phyloP scores from a whole-genome alignment of 768 basidiomycete genomes.

The Pisolithus marmoratus region DNA sequence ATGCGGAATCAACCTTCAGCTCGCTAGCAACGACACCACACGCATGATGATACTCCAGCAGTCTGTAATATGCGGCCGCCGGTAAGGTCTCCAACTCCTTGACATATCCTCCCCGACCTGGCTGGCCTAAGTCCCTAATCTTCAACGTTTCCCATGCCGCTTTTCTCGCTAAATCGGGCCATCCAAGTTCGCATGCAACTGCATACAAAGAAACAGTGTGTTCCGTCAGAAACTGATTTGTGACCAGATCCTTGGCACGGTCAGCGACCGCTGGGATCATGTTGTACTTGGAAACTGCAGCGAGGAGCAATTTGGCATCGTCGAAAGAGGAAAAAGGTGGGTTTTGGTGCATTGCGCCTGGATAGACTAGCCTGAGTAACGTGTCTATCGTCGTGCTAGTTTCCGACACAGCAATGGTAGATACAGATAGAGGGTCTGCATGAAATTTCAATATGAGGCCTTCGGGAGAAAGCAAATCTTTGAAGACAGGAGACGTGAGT shows the following conservation, averaged over 20 bases:
- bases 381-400: conserved; percentile 27
- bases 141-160: conserved; percentile 20
- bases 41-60: conserved; percentile 36
- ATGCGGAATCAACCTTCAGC: neutral
- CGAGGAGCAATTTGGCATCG: conserved; percentile 8
- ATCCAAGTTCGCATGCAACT: conserved; percentile 18
- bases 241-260: conserved; percentile 9
- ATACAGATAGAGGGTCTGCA: conserved; percentile 14
- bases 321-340: conserved; percentile 5
- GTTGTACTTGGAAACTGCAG: conserved; percentile 18
- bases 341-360: conserved; percentile 32
- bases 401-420: conserved; percentile 38
- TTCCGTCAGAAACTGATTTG: conserved; percentile 5
- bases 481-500: conserved; percentile 32
- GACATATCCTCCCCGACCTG: conserved; percentile 12
- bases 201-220: conserved; percentile 25
- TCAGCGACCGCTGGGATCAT: conserved; percentile 17
- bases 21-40: conserved; percentile 24
- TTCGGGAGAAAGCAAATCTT: conserved; percentile 20
- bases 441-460: conserved; percentile 8
- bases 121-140: conserved; percentile 1
- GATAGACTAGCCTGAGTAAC: conserved; percentile 27
- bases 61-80: conserved; percentile 34
- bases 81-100: conserved; percentile 38
- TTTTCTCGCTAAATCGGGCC: conserved; percentile 12